These are phyloP conservation scores for Leccinellum albellum DNA, from an alignment of 768 basidiomycete species.

Conservation along the genomic window DNA sequence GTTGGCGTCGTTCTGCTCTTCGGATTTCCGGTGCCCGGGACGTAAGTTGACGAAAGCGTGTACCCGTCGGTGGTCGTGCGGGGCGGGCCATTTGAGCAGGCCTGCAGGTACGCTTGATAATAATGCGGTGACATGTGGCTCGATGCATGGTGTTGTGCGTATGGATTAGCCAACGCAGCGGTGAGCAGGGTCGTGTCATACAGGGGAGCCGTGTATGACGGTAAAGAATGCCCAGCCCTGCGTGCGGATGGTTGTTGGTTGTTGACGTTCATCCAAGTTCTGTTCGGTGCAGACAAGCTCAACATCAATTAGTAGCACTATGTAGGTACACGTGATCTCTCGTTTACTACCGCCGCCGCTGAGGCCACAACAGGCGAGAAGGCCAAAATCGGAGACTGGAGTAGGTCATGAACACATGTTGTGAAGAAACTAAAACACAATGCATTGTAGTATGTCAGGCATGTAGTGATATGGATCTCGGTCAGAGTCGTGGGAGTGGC, in stretches of 20 bases:
- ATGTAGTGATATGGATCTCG: constrained; percentile 25
- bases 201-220: constrained; percentile 14
- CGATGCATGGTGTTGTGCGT: constrained; percentile 26
- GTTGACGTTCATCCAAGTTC: constrained; percentile 6
- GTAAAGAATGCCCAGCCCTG: background rate
- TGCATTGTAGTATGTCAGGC: constrained; percentile 33
- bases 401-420: constrained; percentile 20
- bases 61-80: constrained; percentile 34
- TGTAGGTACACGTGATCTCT: constrained; percentile 19
- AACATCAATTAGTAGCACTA: background rate
- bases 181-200: constrained; percentile 26
- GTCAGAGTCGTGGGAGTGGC: constrained; percentile 17
- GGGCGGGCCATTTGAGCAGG: constrained; percentile 14
- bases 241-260: constrained; percentile 10
- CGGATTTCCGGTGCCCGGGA: constrained; percentile 13
- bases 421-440: constrained; percentile 27
- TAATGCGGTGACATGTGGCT: constrained; percentile 46
- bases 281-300: background rate
- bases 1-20: background rate
- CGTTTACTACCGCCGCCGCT: background rate
- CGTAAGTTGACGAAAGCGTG: constrained; percentile 38
- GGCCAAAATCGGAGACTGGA: background rate
- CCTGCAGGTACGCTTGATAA: constrained; percentile 51
- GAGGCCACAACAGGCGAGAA: constrained; percentile 1
- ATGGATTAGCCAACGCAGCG: constrained; percentile 27